A percentile compares a stretch with the other conserved stretches of the same genome.
These are phyloP conservation scores for Solanum hybrid DNA, from an alignment of 305 asterid genomes.

Conservation along the genomic window DNA sequence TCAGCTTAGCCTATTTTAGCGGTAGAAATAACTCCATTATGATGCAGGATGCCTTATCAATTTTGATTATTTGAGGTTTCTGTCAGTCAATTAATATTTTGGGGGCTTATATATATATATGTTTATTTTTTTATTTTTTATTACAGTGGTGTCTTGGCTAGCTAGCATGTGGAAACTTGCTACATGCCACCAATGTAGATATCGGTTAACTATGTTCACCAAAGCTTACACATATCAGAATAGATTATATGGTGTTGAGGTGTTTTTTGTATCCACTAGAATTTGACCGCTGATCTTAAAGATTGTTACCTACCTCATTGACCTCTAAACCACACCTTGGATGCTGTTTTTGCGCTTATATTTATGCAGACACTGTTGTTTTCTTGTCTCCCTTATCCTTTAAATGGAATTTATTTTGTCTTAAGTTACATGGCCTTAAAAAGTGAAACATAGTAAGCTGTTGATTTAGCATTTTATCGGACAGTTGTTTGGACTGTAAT, in stretches of 20 bases:
- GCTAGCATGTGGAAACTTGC: not conserved
- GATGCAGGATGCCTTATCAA: not conserved
- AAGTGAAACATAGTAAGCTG: not conserved
- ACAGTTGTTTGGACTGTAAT: not conserved
- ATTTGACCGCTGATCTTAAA: not conserved
- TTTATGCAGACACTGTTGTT: not conserved
- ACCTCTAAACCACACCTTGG: not conserved
- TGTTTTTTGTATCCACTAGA: not conserved
- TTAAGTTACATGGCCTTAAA: not conserved
- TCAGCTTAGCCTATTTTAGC: not conserved
- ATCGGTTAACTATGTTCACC: not conserved
- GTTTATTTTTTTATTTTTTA: not conserved
- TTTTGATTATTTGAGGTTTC: not conserved
- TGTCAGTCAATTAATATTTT: not conserved
- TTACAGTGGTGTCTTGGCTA: not conserved
- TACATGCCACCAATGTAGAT: not conserved
- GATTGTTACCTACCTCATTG: not conserved
- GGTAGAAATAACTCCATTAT: not conserved
- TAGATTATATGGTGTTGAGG: not conserved
- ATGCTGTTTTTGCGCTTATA: not conserved
- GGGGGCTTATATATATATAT: not conserved
- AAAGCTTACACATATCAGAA: not conserved
- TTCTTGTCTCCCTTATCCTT: not conserved
- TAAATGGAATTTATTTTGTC: not conserved
- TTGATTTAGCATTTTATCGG: not conserved